phyloP scores from a whole-genome alignment of 768 basidiomycete genomes.

The Collybiopsis luxurians region DNA sequence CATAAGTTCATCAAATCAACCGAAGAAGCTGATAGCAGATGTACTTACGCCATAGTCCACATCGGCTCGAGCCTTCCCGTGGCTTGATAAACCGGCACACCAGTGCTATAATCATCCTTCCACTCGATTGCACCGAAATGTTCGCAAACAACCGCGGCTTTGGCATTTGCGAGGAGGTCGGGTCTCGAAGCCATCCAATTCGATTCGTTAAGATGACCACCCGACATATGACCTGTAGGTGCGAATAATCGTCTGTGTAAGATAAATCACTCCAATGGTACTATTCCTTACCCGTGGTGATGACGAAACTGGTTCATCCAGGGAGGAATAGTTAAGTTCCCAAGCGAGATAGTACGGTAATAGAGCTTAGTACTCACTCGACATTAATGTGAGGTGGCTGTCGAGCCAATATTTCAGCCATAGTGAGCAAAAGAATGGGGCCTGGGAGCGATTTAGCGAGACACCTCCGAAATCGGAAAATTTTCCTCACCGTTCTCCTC shows the following conservation, averaged over 20 bases:
- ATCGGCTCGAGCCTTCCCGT: conserved; percentile 27
- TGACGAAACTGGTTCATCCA: conserved; percentile 19
- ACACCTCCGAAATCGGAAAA: no score
- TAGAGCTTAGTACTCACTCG: conserved; percentile 16
- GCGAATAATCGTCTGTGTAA: no score
- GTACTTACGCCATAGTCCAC: conserved; percentile 30
- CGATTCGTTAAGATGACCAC: conserved; percentile 24
- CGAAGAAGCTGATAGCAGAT: neutral
- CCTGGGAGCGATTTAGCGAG: conserved; percentile 12
- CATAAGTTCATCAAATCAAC: neutral
- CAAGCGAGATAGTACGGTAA: neutral
- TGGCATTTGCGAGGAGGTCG: conserved; percentile 21
- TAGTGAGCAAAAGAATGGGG: conserved; percentile 25
- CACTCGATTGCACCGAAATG: conserved; percentile 29
- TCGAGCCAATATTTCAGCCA: conserved; percentile 26
- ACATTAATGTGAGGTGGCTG: conserved; percentile 23
- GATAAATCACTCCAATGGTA: no score
- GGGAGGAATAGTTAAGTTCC: neutral
- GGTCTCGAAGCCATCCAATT: conserved; percentile 25
- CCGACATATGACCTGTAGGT: conserved; percentile 29
- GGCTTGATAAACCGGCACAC: conserved; percentile 20
- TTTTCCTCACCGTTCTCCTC: conserved; percentile 26
- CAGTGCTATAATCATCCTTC: conserved; percentile 22
- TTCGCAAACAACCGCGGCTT: conserved; percentile 27
- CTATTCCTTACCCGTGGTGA: no score